Conservation (phyloP, 345 rosid genomes). For the Moricandia moricandioides region DNA sequence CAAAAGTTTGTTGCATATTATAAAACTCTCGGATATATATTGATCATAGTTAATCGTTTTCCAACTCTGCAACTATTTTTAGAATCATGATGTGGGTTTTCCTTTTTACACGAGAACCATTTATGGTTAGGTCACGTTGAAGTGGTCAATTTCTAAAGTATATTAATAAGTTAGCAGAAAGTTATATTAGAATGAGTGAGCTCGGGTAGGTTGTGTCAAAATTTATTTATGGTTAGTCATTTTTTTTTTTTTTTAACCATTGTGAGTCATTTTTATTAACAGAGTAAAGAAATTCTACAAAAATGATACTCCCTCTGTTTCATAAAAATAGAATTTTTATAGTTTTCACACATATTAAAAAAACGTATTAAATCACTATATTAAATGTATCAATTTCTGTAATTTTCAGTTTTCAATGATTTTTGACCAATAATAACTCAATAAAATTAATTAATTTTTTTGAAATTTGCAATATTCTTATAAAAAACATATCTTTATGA, state of each 20-base stretch:
- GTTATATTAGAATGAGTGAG: neutral
- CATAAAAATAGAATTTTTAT: too few species aligned
- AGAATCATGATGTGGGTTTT: neutral
- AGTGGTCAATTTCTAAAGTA: neutral
- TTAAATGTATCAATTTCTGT: too few species aligned
- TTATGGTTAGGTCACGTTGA: neutral
- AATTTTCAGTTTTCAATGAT: too few species aligned
- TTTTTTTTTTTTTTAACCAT: too few species aligned
- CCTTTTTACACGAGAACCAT: neutral
- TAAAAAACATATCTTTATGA: too few species aligned
- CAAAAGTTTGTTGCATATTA: neutral
- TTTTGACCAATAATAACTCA: too few species aligned
- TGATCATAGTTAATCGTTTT: neutral
- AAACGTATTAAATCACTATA: too few species aligned
- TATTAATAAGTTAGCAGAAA: neutral
- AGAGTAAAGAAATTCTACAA: neutral
- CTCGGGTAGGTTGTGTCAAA: neutral
- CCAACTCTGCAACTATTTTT: neutral
- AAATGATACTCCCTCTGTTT: too few species aligned
- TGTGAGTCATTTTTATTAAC: neutral
- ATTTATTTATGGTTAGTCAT: neutral
- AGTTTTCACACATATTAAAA: too few species aligned
- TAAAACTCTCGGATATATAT: neutral
- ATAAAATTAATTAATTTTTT: too few species aligned
- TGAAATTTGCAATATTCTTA: too few species aligned